Evolutionary conservation across 176 grass and related monocot species (phyloP), one percentile per base, ranked within the genome.

Genomic region (Oryza rufipogon): DNA sequence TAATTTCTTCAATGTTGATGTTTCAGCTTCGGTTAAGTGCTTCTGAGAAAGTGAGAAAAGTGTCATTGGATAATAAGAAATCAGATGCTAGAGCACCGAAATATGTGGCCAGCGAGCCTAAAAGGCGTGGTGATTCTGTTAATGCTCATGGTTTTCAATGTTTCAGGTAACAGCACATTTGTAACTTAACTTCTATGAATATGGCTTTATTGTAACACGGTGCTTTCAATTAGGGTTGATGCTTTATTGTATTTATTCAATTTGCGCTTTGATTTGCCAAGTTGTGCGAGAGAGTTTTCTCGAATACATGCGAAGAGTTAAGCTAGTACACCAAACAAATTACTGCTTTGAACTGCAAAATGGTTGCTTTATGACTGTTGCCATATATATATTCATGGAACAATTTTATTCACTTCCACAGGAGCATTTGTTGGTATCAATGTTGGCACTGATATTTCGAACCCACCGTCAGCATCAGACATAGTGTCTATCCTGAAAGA

Each of bases 361-460:
- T 39, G 20, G 7, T 7, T 58, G 20, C 44, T 42, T 34, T 19
- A 77, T 71, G 48, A 23, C 54, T 38, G 7, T 74, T 22, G 7
- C 1, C 58, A 20, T 39, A 20, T 39, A 68, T 66, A 48, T 75
- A 28, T 86, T 42, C 79, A 38, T 73, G 34, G n/a, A 10, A 54
- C 28, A 17, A 19, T 52, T 67, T 75, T 44, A 26, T 72, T 79
- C 74, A 66, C 67, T 74, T 56, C 84, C 86, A 28, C 45, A 99
- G 96, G 93, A 66, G 88, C 91, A 81, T 99, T 92, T 91, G 91
- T 99, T 79, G 96, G 96, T 61, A 92, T 99, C 32, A 91, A 85
- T 75, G 77, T 99, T 74, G 96, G 96, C 84, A 94, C 90, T 6
- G 61, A 68, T 49, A 80, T 89, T 88, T 99, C 93, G 5, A 76